Conservation (phyloP, 2,329 filamentous ascomycete species). For the Waltergamsia citrina region DNA sequence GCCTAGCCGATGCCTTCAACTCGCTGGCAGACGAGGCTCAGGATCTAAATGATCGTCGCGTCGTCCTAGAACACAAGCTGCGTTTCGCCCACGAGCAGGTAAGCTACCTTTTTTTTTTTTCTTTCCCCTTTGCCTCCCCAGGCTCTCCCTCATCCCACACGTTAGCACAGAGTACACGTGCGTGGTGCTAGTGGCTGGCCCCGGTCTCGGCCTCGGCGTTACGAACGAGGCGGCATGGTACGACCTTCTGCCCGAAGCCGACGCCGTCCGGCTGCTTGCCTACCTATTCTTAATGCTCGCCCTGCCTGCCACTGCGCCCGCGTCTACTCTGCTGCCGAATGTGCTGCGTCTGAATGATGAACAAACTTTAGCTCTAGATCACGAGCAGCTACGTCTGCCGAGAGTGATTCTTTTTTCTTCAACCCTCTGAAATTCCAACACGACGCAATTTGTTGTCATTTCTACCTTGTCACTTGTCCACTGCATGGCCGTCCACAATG, state of each 20-base stretch:
- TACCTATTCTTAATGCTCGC: no score
- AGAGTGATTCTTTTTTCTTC: conserved; percentile 47
- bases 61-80: conserved; percentile 57
- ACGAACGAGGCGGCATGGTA: background rate
- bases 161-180: background rate
- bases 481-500: conserved; percentile 2
- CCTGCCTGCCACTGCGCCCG: no score
- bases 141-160: conserved; percentile 5
- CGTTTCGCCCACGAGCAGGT: conserved; percentile 59
- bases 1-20: conserved; percentile 54
- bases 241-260: background rate
- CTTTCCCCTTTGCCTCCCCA: conserved; percentile 1
- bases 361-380: conserved; percentile 72
- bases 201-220: background rate
- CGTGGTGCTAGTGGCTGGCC: background rate
- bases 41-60: conserved; percentile 52
- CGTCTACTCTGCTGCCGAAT: conserved; percentile 1
- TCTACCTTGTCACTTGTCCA: background rate
- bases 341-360: conserved; percentile 23
- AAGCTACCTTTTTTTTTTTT: conserved; percentile 17
- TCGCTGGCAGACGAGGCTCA: conserved; percentile 57
- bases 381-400: conserved; percentile 47
- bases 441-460: conserved; percentile 27
- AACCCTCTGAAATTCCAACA: conserved; percentile 3
- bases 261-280: conserved; percentile 1